Conservation (phyloP, 805 yeast genomes). For the Candida maesae region DNA sequence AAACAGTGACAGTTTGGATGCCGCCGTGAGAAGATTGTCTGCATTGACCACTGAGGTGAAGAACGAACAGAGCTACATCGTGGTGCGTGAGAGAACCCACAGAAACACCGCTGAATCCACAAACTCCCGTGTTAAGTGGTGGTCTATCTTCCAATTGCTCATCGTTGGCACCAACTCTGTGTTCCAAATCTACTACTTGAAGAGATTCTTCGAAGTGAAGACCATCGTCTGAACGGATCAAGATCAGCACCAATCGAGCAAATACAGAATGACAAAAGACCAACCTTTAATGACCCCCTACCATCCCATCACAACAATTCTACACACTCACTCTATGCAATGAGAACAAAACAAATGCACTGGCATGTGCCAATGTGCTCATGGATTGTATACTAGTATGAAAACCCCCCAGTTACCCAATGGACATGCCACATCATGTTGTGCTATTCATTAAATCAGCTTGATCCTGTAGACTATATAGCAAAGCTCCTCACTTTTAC, state of each 20-base stretch:
- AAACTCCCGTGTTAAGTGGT: conserved; percentile 94
- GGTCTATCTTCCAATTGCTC: conserved; percentile 88
- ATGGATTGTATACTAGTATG: too few species aligned
- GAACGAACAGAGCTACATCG: conserved; percentile 88
- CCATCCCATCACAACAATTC: too few species aligned
- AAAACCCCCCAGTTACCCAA: too few species aligned
- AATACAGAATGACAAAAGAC: too few species aligned
- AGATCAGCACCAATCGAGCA: background rate
- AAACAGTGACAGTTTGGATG: conserved; percentile 73
- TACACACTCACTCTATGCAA: too few species aligned
- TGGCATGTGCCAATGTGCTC: background rate
- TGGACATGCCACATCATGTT: too few species aligned
- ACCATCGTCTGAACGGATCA: conserved; percentile 58
- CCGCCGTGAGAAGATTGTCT: conserved; percentile 71
- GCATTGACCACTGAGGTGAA: conserved; percentile 81
- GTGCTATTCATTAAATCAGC: too few species aligned
- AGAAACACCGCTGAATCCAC: conserved; percentile 98
- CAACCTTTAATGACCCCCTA: too few species aligned
- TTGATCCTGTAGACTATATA: too few species aligned
- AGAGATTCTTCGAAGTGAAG: conserved; percentile 93
- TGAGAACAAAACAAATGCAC: background rate
- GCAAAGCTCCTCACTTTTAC: too few species aligned
- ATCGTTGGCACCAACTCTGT: conserved; percentile 84
- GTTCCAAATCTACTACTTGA: conserved; percentile 91
- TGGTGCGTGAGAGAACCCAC: conserved; percentile 94